These are phyloP conservation scores for Yamadazyma spencermartinsiae DNA, from an alignment of 1,139 yeast genomes.

Conservation along the genomic window DNA sequence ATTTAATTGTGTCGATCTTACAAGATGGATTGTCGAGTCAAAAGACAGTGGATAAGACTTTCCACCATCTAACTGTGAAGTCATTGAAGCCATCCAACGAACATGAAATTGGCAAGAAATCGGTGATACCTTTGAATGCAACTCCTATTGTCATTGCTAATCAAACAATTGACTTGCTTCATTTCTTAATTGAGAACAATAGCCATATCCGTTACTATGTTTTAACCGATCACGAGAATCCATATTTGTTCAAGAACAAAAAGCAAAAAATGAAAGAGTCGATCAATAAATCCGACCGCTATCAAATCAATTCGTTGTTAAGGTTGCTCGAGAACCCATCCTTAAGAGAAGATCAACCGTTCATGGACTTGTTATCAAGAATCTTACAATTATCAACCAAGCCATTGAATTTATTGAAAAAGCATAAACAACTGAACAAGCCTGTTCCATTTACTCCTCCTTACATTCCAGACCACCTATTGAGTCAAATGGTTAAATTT, in stretches of 20 bases:
- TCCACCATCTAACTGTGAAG: conserved; percentile 50
- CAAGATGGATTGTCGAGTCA: conserved; percentile 73
- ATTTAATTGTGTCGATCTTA: conserved; percentile 64
- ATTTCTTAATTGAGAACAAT: conserved; percentile 68
- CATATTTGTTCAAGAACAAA: conserved; percentile 46
- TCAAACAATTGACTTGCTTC: conserved; percentile 76
- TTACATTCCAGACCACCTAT: conserved; percentile 60
- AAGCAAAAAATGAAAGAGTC: conserved; percentile 41
- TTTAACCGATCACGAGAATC: conserved; percentile 76
- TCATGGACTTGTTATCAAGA: conserved; percentile 76
- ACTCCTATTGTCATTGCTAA: conserved; percentile 72
- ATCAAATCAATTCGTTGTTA: conserved; percentile 72
- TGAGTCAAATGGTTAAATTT: conserved; percentile 65
- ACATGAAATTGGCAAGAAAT: conserved; percentile 15
- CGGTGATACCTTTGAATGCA: conserved; percentile 57
- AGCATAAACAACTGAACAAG: conserved; percentile 17
- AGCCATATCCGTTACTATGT: conserved; percentile 73
- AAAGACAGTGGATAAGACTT: conserved; percentile 64
- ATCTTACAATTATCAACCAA: conserved; percentile 76
- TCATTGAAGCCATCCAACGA: conserved; percentile 19
- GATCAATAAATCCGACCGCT: conserved; percentile 40
- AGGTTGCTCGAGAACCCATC: conserved; percentile 60
- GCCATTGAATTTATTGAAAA: conserved; percentile 58
- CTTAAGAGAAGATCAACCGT: conserved; percentile 68
- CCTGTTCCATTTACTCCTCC: conserved; percentile 54